phyloP scores from a whole-genome alignment of 2,329 filamentous ascomycete genomes.

The Mariannaea elegans region DNA sequence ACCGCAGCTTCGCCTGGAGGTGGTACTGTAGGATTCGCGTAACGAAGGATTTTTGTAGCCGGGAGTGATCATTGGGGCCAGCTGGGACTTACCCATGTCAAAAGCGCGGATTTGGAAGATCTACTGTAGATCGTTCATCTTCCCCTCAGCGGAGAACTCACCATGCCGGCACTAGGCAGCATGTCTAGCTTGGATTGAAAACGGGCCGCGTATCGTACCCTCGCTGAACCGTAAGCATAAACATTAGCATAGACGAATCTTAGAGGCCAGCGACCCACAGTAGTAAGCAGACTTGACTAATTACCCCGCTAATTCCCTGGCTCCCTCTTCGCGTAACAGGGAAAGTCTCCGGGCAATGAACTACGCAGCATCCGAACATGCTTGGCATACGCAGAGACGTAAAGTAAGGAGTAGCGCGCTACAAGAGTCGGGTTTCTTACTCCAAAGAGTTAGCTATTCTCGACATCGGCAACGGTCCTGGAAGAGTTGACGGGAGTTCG shows the following conservation, averaged over 20 bases:
- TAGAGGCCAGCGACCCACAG: too few species aligned
- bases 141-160: neutral
- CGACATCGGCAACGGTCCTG: too few species aligned
- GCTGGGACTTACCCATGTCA: neutral
- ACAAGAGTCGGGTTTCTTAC: too few species aligned
- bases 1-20: neutral
- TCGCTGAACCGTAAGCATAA: neutral
- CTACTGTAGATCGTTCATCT: conserved; percentile 7
- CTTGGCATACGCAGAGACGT: too few species aligned
- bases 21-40: neutral
- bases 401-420: too few species aligned
- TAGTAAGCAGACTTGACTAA: too few species aligned
- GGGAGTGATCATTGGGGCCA: neutral
- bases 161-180: neutral
- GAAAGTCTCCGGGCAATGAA: too few species aligned
- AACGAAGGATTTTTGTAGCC: neutral
- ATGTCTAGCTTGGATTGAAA: neutral
- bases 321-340: too few species aligned
- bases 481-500: too few species aligned
- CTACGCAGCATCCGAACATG: too few species aligned
- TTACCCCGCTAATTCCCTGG: too few species aligned
- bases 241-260: neutral
- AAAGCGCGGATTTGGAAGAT: neutral
- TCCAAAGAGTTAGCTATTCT: too few species aligned
- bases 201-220: neutral